Percentiles rank a stretch among this genome's conserved stretches.
phyloP scores from a whole-genome alignment of 768 basidiomycete species.

The Pleurotus tuoliensis region DNA sequence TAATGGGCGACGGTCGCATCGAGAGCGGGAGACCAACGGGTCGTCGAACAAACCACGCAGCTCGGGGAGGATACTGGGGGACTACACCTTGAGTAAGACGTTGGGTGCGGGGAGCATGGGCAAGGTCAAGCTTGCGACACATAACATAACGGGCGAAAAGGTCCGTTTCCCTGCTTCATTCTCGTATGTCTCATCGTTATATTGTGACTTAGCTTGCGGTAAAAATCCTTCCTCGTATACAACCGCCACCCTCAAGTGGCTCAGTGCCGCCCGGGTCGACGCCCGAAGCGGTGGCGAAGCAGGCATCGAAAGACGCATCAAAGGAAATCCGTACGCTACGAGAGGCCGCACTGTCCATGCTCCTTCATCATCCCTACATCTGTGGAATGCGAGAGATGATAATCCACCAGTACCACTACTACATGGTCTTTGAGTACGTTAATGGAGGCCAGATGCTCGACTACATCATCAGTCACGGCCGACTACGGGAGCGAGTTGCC shows the following conservation, averaged over 20 bases:
- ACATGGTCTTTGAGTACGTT: slow-evolving; percentile 99
- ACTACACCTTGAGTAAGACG: slow-evolving; percentile 95
- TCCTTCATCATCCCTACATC: slow-evolving; percentile 97
- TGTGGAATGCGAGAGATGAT: slow-evolving; percentile 99
- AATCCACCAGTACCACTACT: slow-evolving; percentile 95
- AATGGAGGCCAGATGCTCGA: slow-evolving; percentile 99
- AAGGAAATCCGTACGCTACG: slow-evolving; percentile 96
- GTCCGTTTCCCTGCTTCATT: slow-evolving; percentile 37
- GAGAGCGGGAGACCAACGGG: slow-evolving; percentile 2
- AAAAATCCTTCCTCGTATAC: slow-evolving; percentile 92
- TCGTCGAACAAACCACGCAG: slow-evolving; percentile 28
- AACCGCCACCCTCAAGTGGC: slow-evolving; percentile 52
- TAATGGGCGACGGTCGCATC: neutral
- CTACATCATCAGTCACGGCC: slow-evolving; percentile 98
- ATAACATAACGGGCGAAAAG: slow-evolving; percentile 88
- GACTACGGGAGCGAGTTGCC: slow-evolving; percentile 91
- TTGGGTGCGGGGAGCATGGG: slow-evolving; percentile 98
- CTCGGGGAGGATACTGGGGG: slow-evolving; percentile 71
- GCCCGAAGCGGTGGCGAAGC: slow-evolving; percentile 59
- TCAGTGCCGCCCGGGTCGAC: slow-evolving; percentile 32
- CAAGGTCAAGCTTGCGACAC: slow-evolving; percentile 94
- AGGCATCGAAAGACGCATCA: slow-evolving; percentile 83
- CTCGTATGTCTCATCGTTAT: neutral
- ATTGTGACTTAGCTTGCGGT: slow-evolving; percentile 74
- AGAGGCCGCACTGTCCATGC: slow-evolving; percentile 91